A percentile compares a stretch with the other conserved stretches of the same genome.
Conservation (phyloP, 768 basidiomycete genomes). For the Calocybe indica region DNA sequence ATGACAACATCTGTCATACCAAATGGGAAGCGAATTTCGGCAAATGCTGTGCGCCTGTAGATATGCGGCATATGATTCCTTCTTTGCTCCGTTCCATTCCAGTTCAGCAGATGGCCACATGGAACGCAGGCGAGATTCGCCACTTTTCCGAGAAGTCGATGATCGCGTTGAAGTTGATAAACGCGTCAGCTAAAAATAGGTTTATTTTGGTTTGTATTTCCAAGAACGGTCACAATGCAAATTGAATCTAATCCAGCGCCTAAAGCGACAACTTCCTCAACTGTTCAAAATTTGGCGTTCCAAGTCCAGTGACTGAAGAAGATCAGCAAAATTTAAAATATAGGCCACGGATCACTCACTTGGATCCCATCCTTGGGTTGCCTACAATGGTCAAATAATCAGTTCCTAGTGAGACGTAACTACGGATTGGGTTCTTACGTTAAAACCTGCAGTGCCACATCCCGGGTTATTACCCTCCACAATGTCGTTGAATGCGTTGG, state of each 20-base stretch:
- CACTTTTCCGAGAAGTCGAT: too few species aligned
- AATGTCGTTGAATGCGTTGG: constrained; percentile 15
- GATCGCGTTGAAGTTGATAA: too few species aligned
- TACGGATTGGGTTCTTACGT: constrained; percentile 1
- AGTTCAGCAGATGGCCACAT: too few species aligned
- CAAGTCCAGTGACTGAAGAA: constrained; percentile 44
- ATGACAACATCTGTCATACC: too few species aligned
- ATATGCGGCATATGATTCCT: too few species aligned
- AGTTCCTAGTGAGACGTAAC: background rate
- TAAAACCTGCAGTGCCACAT: constrained; percentile 37
- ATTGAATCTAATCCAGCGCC: background rate
- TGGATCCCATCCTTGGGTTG: constrained; percentile 56
- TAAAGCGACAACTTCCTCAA: constrained; percentile 30
- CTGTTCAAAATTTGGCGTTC: constrained; percentile 47
- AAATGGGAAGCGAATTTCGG: too few species aligned
- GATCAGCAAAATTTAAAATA: constrained; percentile 4
- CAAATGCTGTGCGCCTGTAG: too few species aligned
- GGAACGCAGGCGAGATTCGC: too few species aligned
- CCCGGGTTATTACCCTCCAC: constrained; percentile 31
- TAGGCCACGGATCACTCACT: constrained; percentile 26
- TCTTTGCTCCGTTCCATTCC: too few species aligned
- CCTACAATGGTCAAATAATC: constrained; percentile 18
- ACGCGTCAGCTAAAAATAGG: too few species aligned
- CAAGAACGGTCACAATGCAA: too few species aligned
- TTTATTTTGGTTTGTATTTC: too few species aligned